A percentile compares a stretch with the other conserved stretches of the same genome.
Conservation (phyloP, 164 flowering plant genomes). For the Santalum album region DNA sequence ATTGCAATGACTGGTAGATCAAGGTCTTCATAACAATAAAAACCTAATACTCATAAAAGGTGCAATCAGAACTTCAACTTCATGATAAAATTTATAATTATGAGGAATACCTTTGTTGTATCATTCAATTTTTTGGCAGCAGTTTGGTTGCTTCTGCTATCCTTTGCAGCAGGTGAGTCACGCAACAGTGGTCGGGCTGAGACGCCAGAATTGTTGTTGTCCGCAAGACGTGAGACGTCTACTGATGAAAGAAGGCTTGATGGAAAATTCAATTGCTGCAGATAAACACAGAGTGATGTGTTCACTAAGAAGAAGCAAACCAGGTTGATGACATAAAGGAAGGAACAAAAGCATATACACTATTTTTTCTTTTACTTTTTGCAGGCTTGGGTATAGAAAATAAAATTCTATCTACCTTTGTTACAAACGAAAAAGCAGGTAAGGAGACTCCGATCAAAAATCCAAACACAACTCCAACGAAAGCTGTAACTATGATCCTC, state of each 20-base stretch:
- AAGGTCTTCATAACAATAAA: too few species aligned
- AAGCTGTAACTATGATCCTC: conserved; percentile 52
- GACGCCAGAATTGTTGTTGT: conserved; percentile 16
- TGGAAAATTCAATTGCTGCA: conserved; percentile 43
- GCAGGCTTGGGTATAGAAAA: too few species aligned
- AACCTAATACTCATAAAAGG: too few species aligned
- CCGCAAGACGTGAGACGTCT: conserved; percentile 26
- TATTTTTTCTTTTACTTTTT: too few species aligned
- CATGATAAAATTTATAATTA: too few species aligned
- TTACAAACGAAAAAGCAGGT: conserved; percentile 30
- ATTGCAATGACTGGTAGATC: too few species aligned
- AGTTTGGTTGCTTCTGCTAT: conserved; percentile 16
- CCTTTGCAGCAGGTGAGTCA: conserved; percentile 18
- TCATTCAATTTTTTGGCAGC: conserved; percentile 17
- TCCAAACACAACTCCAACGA: conserved; percentile 64
- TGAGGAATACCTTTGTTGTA: conserved; percentile 34
- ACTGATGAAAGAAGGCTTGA: conserved; percentile 33
- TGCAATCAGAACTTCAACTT: too few species aligned
- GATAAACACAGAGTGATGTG: background rate
- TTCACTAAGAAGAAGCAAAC: too few species aligned
- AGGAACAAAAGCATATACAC: too few species aligned
- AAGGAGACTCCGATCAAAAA: conserved; percentile 65
- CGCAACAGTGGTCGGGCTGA: conserved; percentile 21
- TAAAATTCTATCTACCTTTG: too few species aligned
- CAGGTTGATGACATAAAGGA: too few species aligned